Base-by-base conservation (phyloP, 2,329 filamentous ascomycete genomes). In the Arthrobotrys sphaeroides region DNA sequence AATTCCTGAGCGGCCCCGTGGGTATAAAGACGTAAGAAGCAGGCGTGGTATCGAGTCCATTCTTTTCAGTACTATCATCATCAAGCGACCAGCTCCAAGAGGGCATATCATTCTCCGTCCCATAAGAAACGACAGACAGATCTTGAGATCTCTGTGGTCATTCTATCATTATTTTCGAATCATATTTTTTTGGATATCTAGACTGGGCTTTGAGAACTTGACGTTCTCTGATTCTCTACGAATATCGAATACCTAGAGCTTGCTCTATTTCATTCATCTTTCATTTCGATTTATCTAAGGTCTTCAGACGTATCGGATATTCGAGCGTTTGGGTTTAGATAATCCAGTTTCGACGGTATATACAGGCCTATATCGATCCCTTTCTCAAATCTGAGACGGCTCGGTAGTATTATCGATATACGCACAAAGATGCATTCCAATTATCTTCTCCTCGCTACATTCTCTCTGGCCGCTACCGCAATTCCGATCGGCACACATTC, bases 61-160 rank as follows among this genome's bases (percentile, higher is more conserved):
- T 55, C 51, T 38, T 55, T 13, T 31, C n/a, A 47, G 5, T 13
- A 16, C n/a, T 33, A n/a, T 18, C 42, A 73, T 53, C 51, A 66
- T 36, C 60, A 72, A 49, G 47, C 40, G 57, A 33, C 2, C 67
- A n/a, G n/a, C 57, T 72, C 45, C 13, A 55, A 45, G 40, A 72
- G 67, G 59, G 42, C 18, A 20, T 31, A 53, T 45, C 47, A 16
- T 24, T 26, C 20, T 38, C 5, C n/a, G 40, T 38, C 36, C 40
- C 24, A 3, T 2, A 24, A 47, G 5, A 12, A 24, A 4, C 43
- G 28, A 42, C 51, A 60, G 68, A 66, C 66, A 16, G 67, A 65
- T 73, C 68, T 43, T 59, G 40, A 28, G 59, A 73, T 73, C 68
- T 73, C 68, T 73, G 60, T 13, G 18, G 5, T n/a, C 12, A 12